Evolutionary conservation across 1,284 basidiomycete species (phyloP).

Genomic region (Cystobasidium sp.): DNA sequence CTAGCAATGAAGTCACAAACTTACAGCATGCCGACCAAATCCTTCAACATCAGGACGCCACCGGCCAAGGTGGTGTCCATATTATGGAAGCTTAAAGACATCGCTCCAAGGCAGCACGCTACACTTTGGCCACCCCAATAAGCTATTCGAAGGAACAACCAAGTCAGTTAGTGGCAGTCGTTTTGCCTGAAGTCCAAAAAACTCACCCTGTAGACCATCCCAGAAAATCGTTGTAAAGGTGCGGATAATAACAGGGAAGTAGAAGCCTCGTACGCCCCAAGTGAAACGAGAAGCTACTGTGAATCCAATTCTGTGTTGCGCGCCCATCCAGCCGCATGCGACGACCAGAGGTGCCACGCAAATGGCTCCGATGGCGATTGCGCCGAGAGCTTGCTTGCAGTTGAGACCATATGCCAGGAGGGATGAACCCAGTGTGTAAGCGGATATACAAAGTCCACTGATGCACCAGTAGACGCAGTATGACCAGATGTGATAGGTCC

Average conservation of each 20-base stretch:
- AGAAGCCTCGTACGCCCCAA: slow-evolving; percentile 53
- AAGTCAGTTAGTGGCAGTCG: too few relatives aligned
- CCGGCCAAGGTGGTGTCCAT: slow-evolving; percentile 45
- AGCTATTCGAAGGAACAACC: not conserved
- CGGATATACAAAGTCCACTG: slow-evolving; percentile 52
- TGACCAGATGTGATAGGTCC: slow-evolving; percentile 52
- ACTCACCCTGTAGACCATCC: slow-evolving; percentile 4
- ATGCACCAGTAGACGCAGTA: slow-evolving; percentile 52
- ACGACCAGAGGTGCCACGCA: slow-evolving; percentile 48
- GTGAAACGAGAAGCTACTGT: slow-evolving; percentile 50
- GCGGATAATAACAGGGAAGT: slow-evolving; percentile 51
- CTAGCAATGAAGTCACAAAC: not conserved
- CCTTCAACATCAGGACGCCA: slow-evolving; percentile 49
- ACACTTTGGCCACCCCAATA: slow-evolving; percentile 53
- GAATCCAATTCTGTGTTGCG: slow-evolving; percentile 53
- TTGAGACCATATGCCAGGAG: slow-evolving; percentile 53
- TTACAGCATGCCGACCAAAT: slow-evolving; percentile 50
- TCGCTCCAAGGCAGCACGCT: slow-evolving; percentile 48
- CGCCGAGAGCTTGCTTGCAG: slow-evolving; percentile 52
- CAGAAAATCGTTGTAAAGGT: slow-evolving; percentile 27
- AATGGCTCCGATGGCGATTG: slow-evolving; percentile 50
- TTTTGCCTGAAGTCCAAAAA: too few relatives aligned
- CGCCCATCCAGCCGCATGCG: slow-evolving; percentile 47
- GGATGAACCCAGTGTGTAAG: slow-evolving; percentile 50
- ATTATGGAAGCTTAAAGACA: slow-evolving; percentile 50